Evolutionary conservation across 2,329 filamentous ascomycete genomes (phyloP).

Genomic region (Emmonsiellopsis sp.): DNA sequence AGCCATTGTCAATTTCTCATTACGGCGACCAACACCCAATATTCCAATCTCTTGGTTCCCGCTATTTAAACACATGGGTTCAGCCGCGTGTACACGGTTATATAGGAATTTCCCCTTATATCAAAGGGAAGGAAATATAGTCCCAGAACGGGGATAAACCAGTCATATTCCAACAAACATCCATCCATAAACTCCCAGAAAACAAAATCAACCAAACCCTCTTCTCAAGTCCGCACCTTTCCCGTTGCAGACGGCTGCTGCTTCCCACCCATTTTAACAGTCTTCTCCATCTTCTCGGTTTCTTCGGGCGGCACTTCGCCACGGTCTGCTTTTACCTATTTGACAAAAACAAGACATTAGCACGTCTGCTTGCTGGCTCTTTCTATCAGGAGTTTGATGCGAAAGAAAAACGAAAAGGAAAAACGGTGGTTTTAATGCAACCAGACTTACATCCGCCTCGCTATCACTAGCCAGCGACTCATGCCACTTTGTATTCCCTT

Average conservation of each 20-base stretch:
- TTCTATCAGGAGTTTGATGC: neutral
- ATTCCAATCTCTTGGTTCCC: no score
- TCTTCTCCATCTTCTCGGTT: conserved; percentile 45
- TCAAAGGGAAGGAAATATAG: no score
- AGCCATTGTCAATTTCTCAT: no score
- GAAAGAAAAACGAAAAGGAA: neutral
- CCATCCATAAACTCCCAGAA: neutral
- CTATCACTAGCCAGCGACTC: conserved; percentile 67
- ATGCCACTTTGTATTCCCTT: conserved; percentile 67
- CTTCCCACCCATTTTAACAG: neutral
- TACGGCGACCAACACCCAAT: no score
- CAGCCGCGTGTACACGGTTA: no score
- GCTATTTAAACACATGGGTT: no score
- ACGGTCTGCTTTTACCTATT: conserved; percentile 53
- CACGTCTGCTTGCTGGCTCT: neutral
- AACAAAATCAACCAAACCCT: neutral
- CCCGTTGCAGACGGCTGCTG: neutral
- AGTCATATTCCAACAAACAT: no score
- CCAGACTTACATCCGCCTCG: conserved; percentile 59
- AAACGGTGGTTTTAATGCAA: neutral
- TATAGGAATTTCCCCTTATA: no score
- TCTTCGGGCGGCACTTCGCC: conserved; percentile 37
- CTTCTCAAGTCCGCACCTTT: neutral
- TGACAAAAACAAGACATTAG: conserved; percentile 3
- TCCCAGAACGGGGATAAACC: no score